These are phyloP conservation scores for Immersiella caudata DNA, from an alignment of 495 filamentous ascomycete species.

Conservation along the genomic window DNA sequence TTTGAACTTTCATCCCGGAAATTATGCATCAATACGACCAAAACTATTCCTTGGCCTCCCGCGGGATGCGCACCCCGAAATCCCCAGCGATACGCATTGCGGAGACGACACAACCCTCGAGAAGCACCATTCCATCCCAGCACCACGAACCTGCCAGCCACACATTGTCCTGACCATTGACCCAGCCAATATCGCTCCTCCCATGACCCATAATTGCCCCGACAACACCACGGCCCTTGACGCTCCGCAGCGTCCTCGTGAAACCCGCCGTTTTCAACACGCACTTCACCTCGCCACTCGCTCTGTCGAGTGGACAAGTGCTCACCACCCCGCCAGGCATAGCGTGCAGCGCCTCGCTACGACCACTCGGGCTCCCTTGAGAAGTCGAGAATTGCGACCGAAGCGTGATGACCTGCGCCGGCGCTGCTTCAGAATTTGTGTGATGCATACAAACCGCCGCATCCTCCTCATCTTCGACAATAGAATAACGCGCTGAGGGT, in stretches of 20 bases:
- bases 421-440: not conserved
- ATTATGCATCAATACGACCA: too few species aligned
- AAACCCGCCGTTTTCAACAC: slow-evolving; percentile 33
- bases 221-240: slow-evolving; percentile 34
- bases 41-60: slow-evolving; percentile 16
- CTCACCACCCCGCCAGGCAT: slow-evolving; percentile 37
- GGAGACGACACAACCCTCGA: slow-evolving; percentile 61
- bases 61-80: slow-evolving; percentile 50
- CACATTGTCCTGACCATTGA: slow-evolving; percentile 54
- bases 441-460: slow-evolving; percentile 8
- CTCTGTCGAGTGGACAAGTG: slow-evolving; percentile 33
- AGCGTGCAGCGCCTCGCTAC: slow-evolving; percentile 36
- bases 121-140: slow-evolving; percentile 66
- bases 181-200: slow-evolving; percentile 17
- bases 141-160: slow-evolving; percentile 62
- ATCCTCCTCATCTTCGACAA: slow-evolving; percentile 6
- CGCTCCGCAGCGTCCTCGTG: slow-evolving; percentile 42
- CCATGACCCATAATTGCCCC: slow-evolving; percentile 15
- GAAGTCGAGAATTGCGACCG: slow-evolving; percentile 25
- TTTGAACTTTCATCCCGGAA: too few species aligned
- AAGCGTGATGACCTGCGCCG: slow-evolving; percentile 36
- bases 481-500: not conserved
- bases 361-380: not conserved
- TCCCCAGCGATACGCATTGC: slow-evolving; percentile 53
- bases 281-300: slow-evolving; percentile 20